phyloP scores from a whole-genome alignment of 371 early-diverging fungal species.

The Syncephalastrum sp. region DNA sequence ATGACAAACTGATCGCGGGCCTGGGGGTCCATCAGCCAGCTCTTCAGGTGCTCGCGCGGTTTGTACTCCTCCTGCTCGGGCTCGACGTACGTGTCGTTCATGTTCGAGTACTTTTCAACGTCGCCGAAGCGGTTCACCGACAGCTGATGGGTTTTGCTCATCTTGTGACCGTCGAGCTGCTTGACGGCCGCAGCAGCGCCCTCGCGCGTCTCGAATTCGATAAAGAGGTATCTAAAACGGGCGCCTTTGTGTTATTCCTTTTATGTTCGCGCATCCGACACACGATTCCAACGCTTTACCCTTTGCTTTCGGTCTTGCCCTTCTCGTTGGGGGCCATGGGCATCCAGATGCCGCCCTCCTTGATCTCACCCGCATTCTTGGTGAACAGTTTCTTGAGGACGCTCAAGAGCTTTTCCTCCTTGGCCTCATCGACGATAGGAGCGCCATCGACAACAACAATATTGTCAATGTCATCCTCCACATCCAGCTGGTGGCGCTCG shows the following conservation, averaged over 20 bases:
- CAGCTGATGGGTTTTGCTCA: slow-evolving; percentile 85
- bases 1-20: slow-evolving; percentile 93
- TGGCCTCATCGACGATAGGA: slow-evolving; percentile 86
- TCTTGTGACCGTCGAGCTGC: slow-evolving; percentile 71
- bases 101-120: slow-evolving; percentile 77
- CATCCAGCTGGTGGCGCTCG: slow-evolving; percentile 65
- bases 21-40: slow-evolving; percentile 85
- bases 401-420: slow-evolving; percentile 80
- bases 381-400: slow-evolving; percentile 81
- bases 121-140: slow-evolving; percentile 89
- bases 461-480: slow-evolving; percentile 77
- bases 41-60: slow-evolving; percentile 86
- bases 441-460: slow-evolving; percentile 91
- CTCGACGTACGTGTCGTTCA: slow-evolving; percentile 76
- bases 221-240: slow-evolving; percentile 79
- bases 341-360: slow-evolving; percentile 84
- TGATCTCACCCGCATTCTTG: slow-evolving; percentile 75
- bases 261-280: no score
- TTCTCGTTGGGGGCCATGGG: slow-evolving; percentile 75
- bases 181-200: slow-evolving; percentile 82
- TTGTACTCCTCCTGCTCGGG: slow-evolving; percentile 67
- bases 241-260: background rate
- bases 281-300: slow-evolving; percentile 42
- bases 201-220: slow-evolving; percentile 89
- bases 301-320: slow-evolving; percentile 79